These are phyloP conservation scores for Astraeus odoratus DNA, from an alignment of 768 basidiomycete species.

Conservation along the genomic window DNA sequence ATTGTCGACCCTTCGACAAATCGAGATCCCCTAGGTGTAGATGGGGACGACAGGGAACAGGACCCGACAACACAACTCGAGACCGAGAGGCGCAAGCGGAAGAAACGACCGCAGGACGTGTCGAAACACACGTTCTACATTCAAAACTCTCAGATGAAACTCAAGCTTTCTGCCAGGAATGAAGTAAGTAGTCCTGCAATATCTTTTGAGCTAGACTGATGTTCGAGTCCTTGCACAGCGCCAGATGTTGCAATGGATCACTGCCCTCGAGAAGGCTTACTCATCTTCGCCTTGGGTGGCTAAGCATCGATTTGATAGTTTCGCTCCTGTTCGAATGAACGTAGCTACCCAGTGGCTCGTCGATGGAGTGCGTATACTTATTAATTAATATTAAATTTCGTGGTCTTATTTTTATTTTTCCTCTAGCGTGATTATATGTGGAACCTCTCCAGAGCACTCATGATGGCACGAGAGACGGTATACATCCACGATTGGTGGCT, in stretches of 20 bases:
- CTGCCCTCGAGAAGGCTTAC: conserved; percentile 78
- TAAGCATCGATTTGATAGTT: conserved; percentile 86
- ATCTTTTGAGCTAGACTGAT: neutral
- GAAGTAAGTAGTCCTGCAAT: conserved; percentile 44
- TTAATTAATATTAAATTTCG: conserved; percentile 21
- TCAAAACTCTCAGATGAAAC: conserved; percentile 80
- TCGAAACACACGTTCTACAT: conserved; percentile 95
- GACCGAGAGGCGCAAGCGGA: conserved; percentile 40
- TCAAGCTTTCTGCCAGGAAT: conserved; percentile 83
- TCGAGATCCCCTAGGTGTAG: conserved; percentile 41
- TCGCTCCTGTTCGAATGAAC: conserved; percentile 87
- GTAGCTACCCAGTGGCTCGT: conserved; percentile 98
- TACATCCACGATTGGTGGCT: conserved; percentile 99
- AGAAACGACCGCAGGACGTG: conserved; percentile 50
- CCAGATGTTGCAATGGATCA: conserved; percentile 97
- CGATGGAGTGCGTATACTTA: conserved; percentile 63
- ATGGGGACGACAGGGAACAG: conserved; percentile 12
- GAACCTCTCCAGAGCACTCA: conserved; percentile 89
- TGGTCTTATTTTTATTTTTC: conserved; percentile 2
- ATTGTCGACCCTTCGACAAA: conserved; percentile 83
- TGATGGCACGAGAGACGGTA: conserved; percentile 80
- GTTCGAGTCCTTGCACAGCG: conserved; percentile 39
- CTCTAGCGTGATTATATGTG: conserved; percentile 92
- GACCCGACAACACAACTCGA: conserved; percentile 20
- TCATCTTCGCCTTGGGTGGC: conserved; percentile 70